These are phyloP conservation scores for Suzukiozyma palmioleophila DNA, from an alignment of 1,139 yeast species.

Conservation along the genomic window DNA sequence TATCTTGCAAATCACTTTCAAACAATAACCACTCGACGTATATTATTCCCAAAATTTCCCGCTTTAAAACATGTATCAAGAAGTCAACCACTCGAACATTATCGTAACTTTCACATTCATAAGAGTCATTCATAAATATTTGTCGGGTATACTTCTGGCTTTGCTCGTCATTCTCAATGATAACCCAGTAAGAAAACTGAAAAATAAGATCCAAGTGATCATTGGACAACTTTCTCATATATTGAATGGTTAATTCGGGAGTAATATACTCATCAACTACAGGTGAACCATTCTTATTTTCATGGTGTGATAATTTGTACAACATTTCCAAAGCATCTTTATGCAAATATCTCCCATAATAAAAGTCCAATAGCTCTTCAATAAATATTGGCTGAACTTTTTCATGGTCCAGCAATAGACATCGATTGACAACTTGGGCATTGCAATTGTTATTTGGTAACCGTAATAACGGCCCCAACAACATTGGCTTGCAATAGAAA, in stretches of 20 bases:
- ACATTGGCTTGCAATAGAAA: constrained; percentile 57
- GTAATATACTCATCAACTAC: constrained; percentile 25
- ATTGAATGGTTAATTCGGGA: constrained; percentile 53
- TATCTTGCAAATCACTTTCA: constrained; percentile 42
- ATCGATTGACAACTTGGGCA: constrained; percentile 53
- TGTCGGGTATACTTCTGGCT: constrained; percentile 27
- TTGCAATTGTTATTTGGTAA: constrained; percentile 71
- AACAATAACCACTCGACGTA: constrained; percentile 59
- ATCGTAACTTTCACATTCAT: constrained; percentile 59
- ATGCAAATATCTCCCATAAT: constrained; percentile 60
- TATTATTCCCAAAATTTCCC: constrained; percentile 34
- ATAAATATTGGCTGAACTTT: constrained; percentile 45
- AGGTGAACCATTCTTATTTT: constrained; percentile 17
- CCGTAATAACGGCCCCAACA: constrained; percentile 80
- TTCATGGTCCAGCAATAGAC: constrained; percentile 35
- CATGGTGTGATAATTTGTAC: constrained; percentile 27
- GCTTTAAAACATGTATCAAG: constrained; percentile 23
- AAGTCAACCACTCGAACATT: constrained; percentile 49
- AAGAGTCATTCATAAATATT: constrained; percentile 65
- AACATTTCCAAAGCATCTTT: constrained; percentile 64
- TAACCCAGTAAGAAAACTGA: constrained; percentile 54
- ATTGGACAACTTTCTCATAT: constrained; percentile 58
- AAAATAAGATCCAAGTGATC: constrained; percentile 52
- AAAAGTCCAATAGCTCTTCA: constrained; percentile 76
- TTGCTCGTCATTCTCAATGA: constrained; percentile 34